These are phyloP conservation scores for Penicillium griseofulvum DNA, from an alignment of 2,329 filamentous ascomycete genomes.

Conservation along the genomic window DNA sequence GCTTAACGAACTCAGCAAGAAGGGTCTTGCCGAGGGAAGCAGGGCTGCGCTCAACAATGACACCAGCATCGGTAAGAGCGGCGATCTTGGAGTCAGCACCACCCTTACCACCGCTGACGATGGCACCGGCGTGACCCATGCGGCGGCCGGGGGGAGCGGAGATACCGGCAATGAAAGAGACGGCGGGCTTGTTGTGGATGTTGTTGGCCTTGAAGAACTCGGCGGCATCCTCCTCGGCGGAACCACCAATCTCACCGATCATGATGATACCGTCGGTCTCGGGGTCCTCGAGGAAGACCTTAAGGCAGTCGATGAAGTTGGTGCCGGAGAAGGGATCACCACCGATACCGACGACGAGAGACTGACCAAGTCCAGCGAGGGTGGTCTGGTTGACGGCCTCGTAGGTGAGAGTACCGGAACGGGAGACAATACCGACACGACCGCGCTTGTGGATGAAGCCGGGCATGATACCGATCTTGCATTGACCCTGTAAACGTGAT, in stretches of 20 bases:
- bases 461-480: slow-evolving; percentile 99
- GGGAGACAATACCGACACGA: slow-evolving; percentile 96
- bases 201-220: slow-evolving; percentile 94
- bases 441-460: slow-evolving; percentile 99
- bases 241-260: slow-evolving; percentile 98
- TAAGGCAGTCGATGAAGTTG: slow-evolving; percentile 99
- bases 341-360: slow-evolving; percentile 95
- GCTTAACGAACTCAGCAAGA: slow-evolving; percentile 92
- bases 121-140: slow-evolving; percentile 99
- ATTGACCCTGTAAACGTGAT: slow-evolving; percentile 67
- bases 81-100: slow-evolving; percentile 98
- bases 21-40: slow-evolving; percentile 89
- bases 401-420: slow-evolving; percentile 97
- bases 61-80: slow-evolving; percentile 87
- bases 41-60: slow-evolving; percentile 93
- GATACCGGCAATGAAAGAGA: slow-evolving; percentile 98
- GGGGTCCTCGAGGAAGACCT: slow-evolving; percentile 91
- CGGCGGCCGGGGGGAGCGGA: slow-evolving; percentile 91
- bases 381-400: slow-evolving; percentile 99
- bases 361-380: slow-evolving; percentile 93
- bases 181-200: slow-evolving; percentile 89
- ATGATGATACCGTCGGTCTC: slow-evolving; percentile 99
- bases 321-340: slow-evolving; percentile 98
- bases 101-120: slow-evolving; percentile 95
- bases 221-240: slow-evolving; percentile 95